Conservation (phyloP, 805 yeast species). For the Metschnikowia henanensis region DNA sequence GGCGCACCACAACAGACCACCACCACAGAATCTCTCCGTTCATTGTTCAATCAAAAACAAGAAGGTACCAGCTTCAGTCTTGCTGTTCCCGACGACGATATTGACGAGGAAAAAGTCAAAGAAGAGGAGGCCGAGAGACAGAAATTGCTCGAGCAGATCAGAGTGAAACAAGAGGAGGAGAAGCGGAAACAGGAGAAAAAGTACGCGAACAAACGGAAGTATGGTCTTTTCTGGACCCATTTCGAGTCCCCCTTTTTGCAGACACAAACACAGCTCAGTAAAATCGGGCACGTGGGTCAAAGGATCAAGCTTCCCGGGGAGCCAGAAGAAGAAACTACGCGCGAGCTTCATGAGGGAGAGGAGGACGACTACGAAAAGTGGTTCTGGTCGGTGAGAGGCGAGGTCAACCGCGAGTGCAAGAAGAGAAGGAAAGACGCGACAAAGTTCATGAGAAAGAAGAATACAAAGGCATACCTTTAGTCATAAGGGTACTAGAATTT, state of each 20-base stretch:
- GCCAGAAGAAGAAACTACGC: constrained; percentile 23
- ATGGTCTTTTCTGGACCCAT: constrained; percentile 79
- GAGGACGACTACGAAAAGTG: constrained; percentile 61
- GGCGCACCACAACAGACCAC: constrained; percentile 37
- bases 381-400: constrained; percentile 85
- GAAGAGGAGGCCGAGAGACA: constrained; percentile 20
- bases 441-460: constrained; percentile 54
- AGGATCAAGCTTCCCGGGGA: constrained; percentile 40
- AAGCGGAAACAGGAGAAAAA: constrained; percentile 26
- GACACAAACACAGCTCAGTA: constrained; percentile 79
- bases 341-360: constrained; percentile 26
- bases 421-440: constrained; percentile 72
- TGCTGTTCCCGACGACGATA: constrained; percentile 31
- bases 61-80: constrained; percentile 34
- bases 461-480: constrained; percentile 7
- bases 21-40: constrained; percentile 60
- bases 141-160: constrained; percentile 30
- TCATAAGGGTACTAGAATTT: too few relatives aligned
- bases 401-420: constrained; percentile 72
- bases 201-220: constrained; percentile 14
- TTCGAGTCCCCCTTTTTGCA: constrained; percentile 81
- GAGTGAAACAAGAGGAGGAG: constrained; percentile 32
- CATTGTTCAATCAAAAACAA: constrained; percentile 56
- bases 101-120: constrained; percentile 12
- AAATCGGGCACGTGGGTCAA: constrained; percentile 40